Evolutionary conservation across 1,284 basidiomycete species (phyloP).

Genomic region (Austroboletus niveus): DNA sequence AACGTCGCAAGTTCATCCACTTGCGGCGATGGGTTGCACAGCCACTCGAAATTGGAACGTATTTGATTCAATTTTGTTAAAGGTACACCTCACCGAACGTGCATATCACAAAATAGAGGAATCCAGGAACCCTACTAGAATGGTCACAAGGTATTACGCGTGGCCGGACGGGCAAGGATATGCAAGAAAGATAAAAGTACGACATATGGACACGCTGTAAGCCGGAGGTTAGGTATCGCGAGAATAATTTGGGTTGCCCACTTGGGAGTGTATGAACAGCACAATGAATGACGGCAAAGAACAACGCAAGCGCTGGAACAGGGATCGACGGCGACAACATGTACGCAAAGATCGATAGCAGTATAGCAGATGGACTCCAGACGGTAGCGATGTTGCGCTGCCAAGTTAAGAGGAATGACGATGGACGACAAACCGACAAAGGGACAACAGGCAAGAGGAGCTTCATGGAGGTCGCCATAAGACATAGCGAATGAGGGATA

Average conservation of each 20-base stretch:
- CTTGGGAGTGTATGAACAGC: conserved; percentile 7
- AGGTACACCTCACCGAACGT: conserved; percentile 29
- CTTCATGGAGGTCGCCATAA: conserved; percentile 9
- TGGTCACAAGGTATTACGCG: conserved; percentile 6
- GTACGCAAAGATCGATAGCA: conserved; percentile 26
- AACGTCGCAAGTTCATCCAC: too few species aligned
- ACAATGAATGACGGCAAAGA: conserved; percentile 9
- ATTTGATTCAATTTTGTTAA: conserved; percentile 13
- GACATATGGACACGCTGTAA: conserved; percentile 10
- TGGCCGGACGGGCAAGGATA: conserved; percentile 12
- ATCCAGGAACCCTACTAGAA: conserved; percentile 12
- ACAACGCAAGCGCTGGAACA: conserved; percentile 13
- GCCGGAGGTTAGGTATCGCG: conserved; percentile 19
- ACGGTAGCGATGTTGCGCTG: conserved; percentile 16
- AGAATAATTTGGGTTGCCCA: conserved; percentile 3
- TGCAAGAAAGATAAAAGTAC: conserved; percentile 21
- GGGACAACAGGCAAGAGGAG: conserved; percentile 2
- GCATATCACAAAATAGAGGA: conserved; percentile 8
- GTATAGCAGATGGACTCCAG: conserved; percentile 17
- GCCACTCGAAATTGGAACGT: too few species aligned
- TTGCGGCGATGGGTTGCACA: too few species aligned
- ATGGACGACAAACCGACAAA: conserved; percentile 18
- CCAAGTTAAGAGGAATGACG: conserved; percentile 1
- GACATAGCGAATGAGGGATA: conserved; percentile 23
- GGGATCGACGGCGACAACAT: conserved; percentile 17